These are phyloP conservation scores for Ammopiptanthus mongolicus DNA, from an alignment of 306 rosid genomes.

Conservation along the genomic window DNA sequence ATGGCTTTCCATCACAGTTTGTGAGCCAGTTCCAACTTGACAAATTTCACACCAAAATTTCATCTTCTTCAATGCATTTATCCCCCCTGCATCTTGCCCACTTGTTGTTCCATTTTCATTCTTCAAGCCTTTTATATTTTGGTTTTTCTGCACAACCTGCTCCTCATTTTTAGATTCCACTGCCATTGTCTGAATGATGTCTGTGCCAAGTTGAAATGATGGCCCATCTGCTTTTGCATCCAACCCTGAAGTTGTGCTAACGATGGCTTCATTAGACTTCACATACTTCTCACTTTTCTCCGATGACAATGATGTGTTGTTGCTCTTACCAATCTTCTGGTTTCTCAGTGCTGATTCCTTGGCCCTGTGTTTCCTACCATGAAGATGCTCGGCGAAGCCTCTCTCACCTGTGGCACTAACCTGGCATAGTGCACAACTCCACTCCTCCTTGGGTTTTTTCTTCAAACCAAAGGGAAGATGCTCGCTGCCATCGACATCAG, in stretches of 20 bases:
- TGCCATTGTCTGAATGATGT: background rate
- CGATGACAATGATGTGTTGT: background rate
- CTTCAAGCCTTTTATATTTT: background rate
- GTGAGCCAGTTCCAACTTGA: constrained; percentile 21
- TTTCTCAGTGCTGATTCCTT: constrained; percentile 29
- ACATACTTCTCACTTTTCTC: constrained; percentile 16
- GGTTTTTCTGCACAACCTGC: constrained; percentile 1
- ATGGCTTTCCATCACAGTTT: constrained; percentile 35
- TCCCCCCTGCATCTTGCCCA: background rate
- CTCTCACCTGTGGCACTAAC: constrained; percentile 33
- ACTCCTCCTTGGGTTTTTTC: constrained; percentile 44
- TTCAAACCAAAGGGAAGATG: constrained; percentile 18
- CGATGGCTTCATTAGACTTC: background rate
- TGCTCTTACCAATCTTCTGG: constrained; percentile 5
- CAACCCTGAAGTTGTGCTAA: constrained; percentile 6
- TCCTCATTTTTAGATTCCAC: constrained; percentile 8
- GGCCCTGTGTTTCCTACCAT: constrained; percentile 68
- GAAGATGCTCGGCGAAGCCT: constrained; percentile 40
- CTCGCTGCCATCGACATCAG: background rate
- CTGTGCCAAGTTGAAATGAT: background rate
- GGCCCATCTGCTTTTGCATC: constrained; percentile 6
- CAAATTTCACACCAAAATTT: constrained; percentile 46
- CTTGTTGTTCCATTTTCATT: background rate
- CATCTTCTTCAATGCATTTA: background rate
- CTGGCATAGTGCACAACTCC: constrained; percentile 61